Evolutionary conservation across 1,139 yeast genomes (phyloP).

Genomic region (Blastobotrys arbuscula): DNA sequence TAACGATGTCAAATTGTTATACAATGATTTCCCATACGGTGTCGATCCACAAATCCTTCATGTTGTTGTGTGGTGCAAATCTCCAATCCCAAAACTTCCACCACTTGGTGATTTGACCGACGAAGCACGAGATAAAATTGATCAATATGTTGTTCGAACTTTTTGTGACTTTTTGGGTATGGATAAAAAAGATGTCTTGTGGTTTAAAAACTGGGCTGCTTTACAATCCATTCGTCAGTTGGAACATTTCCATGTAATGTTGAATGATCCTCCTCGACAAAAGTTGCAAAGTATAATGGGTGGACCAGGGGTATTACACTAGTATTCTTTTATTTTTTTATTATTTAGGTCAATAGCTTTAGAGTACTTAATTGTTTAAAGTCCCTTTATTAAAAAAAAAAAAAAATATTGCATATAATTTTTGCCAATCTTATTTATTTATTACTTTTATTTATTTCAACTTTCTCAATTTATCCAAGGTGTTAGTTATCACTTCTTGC

Average conservation of each 20-base stretch:
- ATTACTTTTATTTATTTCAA: too few species aligned
- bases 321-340: background rate
- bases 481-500: too few species aligned
- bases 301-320: constrained; percentile 4
- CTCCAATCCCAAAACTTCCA: constrained; percentile 30
- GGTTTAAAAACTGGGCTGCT: constrained; percentile 40
- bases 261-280: constrained; percentile 25
- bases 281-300: constrained; percentile 21
- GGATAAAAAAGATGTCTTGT: constrained; percentile 25
- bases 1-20: constrained; percentile 34
- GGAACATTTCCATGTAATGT: constrained; percentile 39
- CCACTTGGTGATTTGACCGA: constrained; percentile 27
- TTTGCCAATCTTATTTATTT: background rate
- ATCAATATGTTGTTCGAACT: constrained; percentile 27
- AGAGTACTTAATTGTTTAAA: too few species aligned
- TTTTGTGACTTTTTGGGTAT: constrained; percentile 28
- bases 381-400: too few species aligned
- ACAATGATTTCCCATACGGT: constrained; percentile 40
- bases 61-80: constrained; percentile 39
- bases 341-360: background rate
- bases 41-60: constrained; percentile 35
- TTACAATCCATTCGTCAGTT: constrained; percentile 37
- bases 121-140: constrained; percentile 25
- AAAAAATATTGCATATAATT: background rate
- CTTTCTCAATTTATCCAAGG: too few species aligned